Percentiles rank a stretch among this genome's conserved stretches.
These are phyloP conservation scores for Arctostaphylos glauca DNA, from an alignment of 148 eudicot species.

Conservation along the genomic window DNA sequence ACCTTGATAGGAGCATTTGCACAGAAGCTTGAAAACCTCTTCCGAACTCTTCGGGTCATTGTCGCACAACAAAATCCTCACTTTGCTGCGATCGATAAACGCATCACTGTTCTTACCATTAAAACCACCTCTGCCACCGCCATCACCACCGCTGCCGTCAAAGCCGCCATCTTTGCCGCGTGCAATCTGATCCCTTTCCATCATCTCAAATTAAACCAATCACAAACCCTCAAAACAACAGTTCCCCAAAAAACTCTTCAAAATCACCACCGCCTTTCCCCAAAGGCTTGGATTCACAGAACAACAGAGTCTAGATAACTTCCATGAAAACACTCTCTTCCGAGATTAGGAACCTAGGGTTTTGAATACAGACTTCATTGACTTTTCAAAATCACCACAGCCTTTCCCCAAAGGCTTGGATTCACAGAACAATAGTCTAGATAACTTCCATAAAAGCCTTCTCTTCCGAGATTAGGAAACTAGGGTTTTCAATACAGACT, in stretches of 20 bases:
- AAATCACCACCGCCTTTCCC: background rate
- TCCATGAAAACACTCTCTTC: conserved; percentile 30
- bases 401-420: background rate
- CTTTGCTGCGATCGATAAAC: conserved; percentile 85
- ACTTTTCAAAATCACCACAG: background rate
- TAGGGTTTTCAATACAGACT: conserved; percentile 24
- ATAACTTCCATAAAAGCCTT: conserved; percentile 27
- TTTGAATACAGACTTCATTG: conserved; percentile 20
- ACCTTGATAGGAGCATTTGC: conserved; percentile 92
- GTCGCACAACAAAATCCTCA: conserved; percentile 81
- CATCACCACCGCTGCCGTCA: conserved; percentile 19
- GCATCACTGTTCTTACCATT: conserved; percentile 51
- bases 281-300: background rate
- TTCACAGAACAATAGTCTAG: conserved; percentile 17
- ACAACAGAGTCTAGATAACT: conserved; percentile 25
- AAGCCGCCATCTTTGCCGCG: conserved; percentile 27
- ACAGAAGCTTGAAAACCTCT: conserved; percentile 60
- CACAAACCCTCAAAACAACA: conserved; percentile 4
- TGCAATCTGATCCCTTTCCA: conserved; percentile 30
- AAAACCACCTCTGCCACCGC: conserved; percentile 27
- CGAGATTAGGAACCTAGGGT: conserved; percentile 14
- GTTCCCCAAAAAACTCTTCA: background rate
- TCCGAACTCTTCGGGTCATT: conserved; percentile 58
- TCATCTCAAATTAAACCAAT: conserved; percentile 17
- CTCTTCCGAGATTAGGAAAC: background rate